phyloP scores from a whole-genome alignment of 768 basidiomycete genomes.

The Suillus hirtellus region DNA sequence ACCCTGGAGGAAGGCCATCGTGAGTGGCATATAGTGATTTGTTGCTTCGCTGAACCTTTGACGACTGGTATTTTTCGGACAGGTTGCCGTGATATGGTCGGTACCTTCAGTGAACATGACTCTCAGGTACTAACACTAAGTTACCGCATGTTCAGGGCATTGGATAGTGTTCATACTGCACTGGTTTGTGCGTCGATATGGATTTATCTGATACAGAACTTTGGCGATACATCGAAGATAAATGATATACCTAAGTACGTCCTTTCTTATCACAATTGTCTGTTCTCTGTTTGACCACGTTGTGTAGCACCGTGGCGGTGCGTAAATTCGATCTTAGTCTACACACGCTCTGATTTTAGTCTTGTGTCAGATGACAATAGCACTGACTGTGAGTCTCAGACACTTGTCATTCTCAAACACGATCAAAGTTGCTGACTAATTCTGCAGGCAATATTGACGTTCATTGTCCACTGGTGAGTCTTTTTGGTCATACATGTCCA shows the following conservation, averaged over 20 bases:
- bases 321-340: conserved; percentile 7
- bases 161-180: conserved; percentile 43
- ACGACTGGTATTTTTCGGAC: not conserved
- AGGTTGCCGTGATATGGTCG: conserved; percentile 31
- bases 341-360: conserved; percentile 4
- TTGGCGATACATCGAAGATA: conserved; percentile 38
- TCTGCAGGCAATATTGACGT: conserved; percentile 47
- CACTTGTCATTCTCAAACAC: not conserved
- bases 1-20: conserved; percentile 22
- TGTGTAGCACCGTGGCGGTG: conserved; percentile 28
- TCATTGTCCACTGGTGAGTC: conserved; percentile 52
- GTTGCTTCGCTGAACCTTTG: not conserved
- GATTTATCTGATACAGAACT: conserved; percentile 45
- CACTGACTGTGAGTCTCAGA: conserved; percentile 29
- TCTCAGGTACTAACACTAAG: not conserved
- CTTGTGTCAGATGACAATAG: conserved; percentile 26
- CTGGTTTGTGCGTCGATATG: conserved; percentile 43
- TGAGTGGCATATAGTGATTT: conserved; percentile 14
- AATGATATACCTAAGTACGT: conserved; percentile 48
- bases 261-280: not conserved
- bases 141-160: conserved; percentile 18
- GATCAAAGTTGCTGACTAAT: conserved; percentile 13
- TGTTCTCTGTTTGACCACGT: not conserved
- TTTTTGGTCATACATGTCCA: not conserved
- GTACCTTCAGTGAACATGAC: conserved; percentile 3